These are phyloP conservation scores for Coelastrella sp. DNA, from an alignment of 139 green algal genomes.

Conservation along the genomic window DNA sequence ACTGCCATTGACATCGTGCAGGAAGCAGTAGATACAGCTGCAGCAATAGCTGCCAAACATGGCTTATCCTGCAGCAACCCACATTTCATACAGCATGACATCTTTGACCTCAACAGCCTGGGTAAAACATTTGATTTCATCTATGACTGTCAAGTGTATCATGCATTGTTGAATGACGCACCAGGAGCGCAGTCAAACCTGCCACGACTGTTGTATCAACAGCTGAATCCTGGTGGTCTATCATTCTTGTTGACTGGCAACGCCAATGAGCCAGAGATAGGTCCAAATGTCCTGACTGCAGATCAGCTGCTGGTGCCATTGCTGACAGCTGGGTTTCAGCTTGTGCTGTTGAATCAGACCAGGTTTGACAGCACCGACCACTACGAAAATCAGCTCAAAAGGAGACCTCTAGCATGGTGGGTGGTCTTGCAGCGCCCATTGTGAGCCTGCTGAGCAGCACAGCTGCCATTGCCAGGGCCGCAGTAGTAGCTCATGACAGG, in stretches of 20 bases:
- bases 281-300: constrained; percentile 15
- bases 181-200: neutral
- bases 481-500: too few species aligned
- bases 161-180: neutral
- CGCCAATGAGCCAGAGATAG: constrained; percentile 35
- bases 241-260: constrained; percentile 31
- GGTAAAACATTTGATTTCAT: constrained; percentile 19
- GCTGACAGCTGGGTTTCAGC: neutral
- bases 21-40: neutral
- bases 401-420: constrained; percentile 38
- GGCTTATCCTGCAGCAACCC: neutral
- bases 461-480: too few species aligned
- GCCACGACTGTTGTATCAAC: neutral
- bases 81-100: neutral
- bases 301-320: constrained; percentile 18
- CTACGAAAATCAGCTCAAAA: neutral
- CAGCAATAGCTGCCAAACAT: constrained; percentile 6
- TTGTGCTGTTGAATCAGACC: constrained; percentile 16
- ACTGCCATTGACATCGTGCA: constrained; percentile 17
- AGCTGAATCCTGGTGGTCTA: constrained; percentile 22
- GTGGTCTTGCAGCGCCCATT: constrained; percentile 20
- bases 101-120: neutral
- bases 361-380: constrained; percentile 29
- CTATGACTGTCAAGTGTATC: constrained; percentile 45
- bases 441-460: too few species aligned